phyloP scores from a whole-genome alignment of 1,139 yeast genomes.

The Taphrina deformans region DNA sequence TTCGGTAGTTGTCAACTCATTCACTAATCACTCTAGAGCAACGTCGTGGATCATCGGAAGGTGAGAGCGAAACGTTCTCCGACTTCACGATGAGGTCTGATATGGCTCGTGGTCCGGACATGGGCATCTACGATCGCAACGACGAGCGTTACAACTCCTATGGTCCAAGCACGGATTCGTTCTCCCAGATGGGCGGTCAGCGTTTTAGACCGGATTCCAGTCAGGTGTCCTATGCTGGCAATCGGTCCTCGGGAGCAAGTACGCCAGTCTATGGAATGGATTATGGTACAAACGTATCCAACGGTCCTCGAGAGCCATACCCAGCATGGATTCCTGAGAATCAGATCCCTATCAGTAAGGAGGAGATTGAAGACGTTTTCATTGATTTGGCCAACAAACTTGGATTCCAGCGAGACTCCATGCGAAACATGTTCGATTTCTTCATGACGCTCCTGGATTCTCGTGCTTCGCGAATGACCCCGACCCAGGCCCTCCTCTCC shows the following conservation, averaged over 20 bases:
- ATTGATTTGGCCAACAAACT: constrained; percentile 85
- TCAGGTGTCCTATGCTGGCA: constrained; percentile 62
- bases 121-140: constrained; percentile 48
- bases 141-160: constrained; percentile 43
- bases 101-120: constrained; percentile 47
- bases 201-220: constrained; percentile 45
- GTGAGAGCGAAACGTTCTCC: constrained; percentile 49
- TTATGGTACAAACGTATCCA: constrained; percentile 56
- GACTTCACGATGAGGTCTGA: constrained; percentile 52
- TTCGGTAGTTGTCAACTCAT: too few relatives aligned
- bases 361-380: constrained; percentile 88
- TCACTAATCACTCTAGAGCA: constrained; percentile 38
- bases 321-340: constrained; percentile 96
- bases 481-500: constrained; percentile 86
- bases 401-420: constrained; percentile 96
- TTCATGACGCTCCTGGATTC: constrained; percentile 93
- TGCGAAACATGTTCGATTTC: constrained; percentile 96
- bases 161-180: constrained; percentile 44
- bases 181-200: constrained; percentile 43
- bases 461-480: constrained; percentile 94
- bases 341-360: constrained; percentile 78
- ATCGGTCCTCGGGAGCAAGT: constrained; percentile 91
- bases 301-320: constrained; percentile 67
- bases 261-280: constrained; percentile 94
- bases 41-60: constrained; percentile 46